phyloP scores from a whole-genome alignment of 176 grass and related monocot genomes.

The Oryza australiensis region DNA sequence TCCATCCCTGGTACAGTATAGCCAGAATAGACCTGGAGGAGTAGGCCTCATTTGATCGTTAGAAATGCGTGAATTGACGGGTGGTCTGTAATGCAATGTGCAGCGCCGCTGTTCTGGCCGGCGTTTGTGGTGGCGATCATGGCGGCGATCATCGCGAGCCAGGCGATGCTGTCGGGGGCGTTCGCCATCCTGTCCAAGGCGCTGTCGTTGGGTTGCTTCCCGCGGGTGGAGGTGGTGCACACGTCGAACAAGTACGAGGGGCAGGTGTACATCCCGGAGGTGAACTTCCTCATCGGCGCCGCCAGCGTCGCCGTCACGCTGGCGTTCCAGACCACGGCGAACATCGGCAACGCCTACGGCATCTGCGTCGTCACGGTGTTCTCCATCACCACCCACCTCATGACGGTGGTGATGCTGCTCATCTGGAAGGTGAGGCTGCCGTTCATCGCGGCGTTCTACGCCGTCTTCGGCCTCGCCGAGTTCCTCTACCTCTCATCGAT shows the following conservation, averaged over 20 bases:
- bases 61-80: not conserved
- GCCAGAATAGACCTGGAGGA: too few relatives aligned
- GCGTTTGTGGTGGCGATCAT: slow-evolving; percentile 59
- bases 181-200: slow-evolving; percentile 69
- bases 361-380: slow-evolving; percentile 57
- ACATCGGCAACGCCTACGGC: slow-evolving; percentile 71
- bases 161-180: slow-evolving; percentile 66
- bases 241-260: slow-evolving; percentile 70
- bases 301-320: slow-evolving; percentile 53
- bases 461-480: slow-evolving; percentile 35
- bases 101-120: slow-evolving; percentile 70
- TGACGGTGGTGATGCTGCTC: slow-evolving; percentile 61
- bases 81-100: not conserved
- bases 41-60: too few relatives aligned
- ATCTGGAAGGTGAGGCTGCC: slow-evolving; percentile 46
- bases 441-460: slow-evolving; percentile 41
- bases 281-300: slow-evolving; percentile 58
- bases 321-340: slow-evolving; percentile 47
- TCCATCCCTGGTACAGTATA: slow-evolving; percentile 53
- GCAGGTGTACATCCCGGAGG: slow-evolving; percentile 71
- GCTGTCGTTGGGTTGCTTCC: slow-evolving; percentile 58
- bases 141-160: slow-evolving; percentile 69
- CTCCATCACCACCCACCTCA: slow-evolving; percentile 54
- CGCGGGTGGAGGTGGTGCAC: slow-evolving; percentile 58
- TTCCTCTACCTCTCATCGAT: slow-evolving; percentile 55